Percentiles rank a stretch among this genome's conserved stretches.
Conservation (phyloP, 345 rosid species). For the Gossypium raimondii region DNA sequence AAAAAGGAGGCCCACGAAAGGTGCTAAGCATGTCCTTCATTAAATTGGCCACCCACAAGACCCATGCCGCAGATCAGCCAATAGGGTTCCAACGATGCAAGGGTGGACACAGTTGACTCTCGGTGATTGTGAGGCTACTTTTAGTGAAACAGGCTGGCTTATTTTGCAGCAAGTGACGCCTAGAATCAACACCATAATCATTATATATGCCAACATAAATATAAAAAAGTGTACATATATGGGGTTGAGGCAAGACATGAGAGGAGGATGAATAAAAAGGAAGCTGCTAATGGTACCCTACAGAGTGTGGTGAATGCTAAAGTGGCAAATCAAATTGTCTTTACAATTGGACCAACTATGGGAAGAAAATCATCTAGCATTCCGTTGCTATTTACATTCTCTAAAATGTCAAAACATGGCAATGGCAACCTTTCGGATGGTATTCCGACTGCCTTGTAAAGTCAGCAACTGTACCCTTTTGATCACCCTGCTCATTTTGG, state of each 20-base stretch:
- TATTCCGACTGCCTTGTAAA: conserved; percentile 9
- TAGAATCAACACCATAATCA: conserved; percentile 3
- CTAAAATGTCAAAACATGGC: conserved; percentile 19
- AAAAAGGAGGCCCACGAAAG: neutral
- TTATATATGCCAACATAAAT: neutral
- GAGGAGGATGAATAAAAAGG: neutral
- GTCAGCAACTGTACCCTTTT: neutral
- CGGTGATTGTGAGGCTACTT: neutral
- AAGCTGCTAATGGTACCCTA: neutral
- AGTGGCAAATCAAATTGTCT: neutral
- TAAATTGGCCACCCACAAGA: neutral
- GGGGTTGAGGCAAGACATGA: neutral
- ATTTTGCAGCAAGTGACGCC: neutral
- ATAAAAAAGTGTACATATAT: neutral
- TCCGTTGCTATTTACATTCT: conserved; percentile 20
- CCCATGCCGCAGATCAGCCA: neutral
- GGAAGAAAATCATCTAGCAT: neutral
- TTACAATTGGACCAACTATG: conserved; percentile 4
- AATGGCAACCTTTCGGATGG: conserved; percentile 26
- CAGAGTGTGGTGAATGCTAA: neutral
- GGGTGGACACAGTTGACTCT: neutral
- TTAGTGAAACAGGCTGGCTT: conserved; percentile 4
- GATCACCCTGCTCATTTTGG: neutral
- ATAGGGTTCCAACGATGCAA: neutral
- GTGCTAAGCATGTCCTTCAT: neutral